These are phyloP conservation scores for Phaeosphaeria sp. DNA, from an alignment of 2,329 filamentous ascomycete species.

Conservation along the genomic window DNA sequence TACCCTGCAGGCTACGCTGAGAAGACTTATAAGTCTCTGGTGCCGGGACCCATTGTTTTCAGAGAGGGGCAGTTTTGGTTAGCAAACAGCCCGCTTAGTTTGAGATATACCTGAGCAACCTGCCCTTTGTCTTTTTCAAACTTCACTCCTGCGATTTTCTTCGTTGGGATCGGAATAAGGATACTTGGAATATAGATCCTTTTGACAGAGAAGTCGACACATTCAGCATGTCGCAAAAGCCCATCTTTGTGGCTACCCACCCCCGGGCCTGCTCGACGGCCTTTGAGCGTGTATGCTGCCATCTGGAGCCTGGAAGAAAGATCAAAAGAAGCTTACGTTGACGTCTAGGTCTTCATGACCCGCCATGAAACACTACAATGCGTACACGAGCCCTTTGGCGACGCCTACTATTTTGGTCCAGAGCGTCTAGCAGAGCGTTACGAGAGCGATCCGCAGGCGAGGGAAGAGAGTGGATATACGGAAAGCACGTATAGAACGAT, in stretches of 20 bases:
- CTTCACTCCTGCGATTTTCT: background rate
- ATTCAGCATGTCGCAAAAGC: conserved; percentile 71
- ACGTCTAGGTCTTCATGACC: conserved; percentile 83
- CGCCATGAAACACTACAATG: conserved; percentile 80
- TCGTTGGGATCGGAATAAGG: conserved; percentile 5
- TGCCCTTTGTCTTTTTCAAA: conserved; percentile 2
- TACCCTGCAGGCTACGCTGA: background rate
- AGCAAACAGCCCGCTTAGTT: conserved; percentile 20
- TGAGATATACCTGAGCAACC: conserved; percentile 36
- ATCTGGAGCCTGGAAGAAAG: background rate
- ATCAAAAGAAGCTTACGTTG: background rate
- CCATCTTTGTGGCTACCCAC: conserved; percentile 92
- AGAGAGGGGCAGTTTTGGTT: conserved; percentile 18
- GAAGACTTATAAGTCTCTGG: conserved; percentile 29
- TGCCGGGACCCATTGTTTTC: conserved; percentile 17
- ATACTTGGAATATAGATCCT: conserved; percentile 21
- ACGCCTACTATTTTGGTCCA: conserved; percentile 94
- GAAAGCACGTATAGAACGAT: conserved; percentile 78
- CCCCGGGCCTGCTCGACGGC: conserved; percentile 95
- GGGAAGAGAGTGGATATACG: conserved; percentile 67
- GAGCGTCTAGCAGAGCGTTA: conserved; percentile 85
- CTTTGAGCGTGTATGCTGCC: conserved; percentile 79
- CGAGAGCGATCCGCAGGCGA: conserved; percentile 67
- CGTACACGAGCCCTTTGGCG: conserved; percentile 94
- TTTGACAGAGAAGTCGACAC: conserved; percentile 26